phyloP scores from a whole-genome alignment of 2,329 filamentous ascomycete genomes.

The Hymenoscyphus fructigenus region DNA sequence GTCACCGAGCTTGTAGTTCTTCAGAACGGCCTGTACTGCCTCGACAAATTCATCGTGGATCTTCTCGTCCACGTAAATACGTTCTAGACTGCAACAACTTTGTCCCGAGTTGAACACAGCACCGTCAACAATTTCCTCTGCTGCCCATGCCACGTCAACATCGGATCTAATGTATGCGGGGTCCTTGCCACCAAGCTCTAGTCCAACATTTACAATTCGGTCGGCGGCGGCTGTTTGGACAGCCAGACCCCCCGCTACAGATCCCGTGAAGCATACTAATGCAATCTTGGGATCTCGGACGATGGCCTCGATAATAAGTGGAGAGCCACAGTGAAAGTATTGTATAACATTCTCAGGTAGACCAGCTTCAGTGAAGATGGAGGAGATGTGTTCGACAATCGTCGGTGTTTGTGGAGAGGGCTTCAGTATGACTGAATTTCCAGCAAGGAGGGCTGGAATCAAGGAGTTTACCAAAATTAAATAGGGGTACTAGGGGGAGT shows the following conservation, averaged over 20 bases:
- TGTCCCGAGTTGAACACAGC: slow-evolving; percentile 99
- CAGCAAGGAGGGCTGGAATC: slow-evolving; percentile 84
- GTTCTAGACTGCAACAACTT: slow-evolving; percentile 90
- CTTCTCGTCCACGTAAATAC: slow-evolving; percentile 84
- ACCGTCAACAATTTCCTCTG: slow-evolving; percentile 91
- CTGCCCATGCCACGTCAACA: slow-evolving; percentile 86
- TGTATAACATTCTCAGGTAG: slow-evolving; percentile 83
- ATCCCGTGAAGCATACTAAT: slow-evolving; percentile 90
- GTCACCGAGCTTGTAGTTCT: slow-evolving; percentile 83
- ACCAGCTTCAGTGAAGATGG: slow-evolving; percentile 76
- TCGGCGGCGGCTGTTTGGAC: slow-evolving; percentile 84
- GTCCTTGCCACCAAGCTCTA: slow-evolving; percentile 94
- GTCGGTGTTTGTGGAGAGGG: slow-evolving; percentile 94
- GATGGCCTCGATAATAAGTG: slow-evolving; percentile 72
- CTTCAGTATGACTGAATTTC: slow-evolving; percentile 91
- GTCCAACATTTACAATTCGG: slow-evolving; percentile 78
- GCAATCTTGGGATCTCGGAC: slow-evolving; percentile 75
- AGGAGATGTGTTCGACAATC: slow-evolving; percentile 78
- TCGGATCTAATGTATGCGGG: slow-evolving; percentile 85
- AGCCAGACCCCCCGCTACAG: slow-evolving; percentile 80
- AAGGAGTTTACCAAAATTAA: slow-evolving; percentile 90
- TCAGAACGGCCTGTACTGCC: slow-evolving; percentile 76
- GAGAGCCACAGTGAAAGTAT: slow-evolving; percentile 86
- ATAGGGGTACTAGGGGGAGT: slow-evolving; percentile 74
- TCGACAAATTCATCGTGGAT: slow-evolving; percentile 81